Evolutionary conservation across 2,329 filamentous ascomycete genomes (phyloP).

Genomic region (Claviceps maximensis): DNA sequence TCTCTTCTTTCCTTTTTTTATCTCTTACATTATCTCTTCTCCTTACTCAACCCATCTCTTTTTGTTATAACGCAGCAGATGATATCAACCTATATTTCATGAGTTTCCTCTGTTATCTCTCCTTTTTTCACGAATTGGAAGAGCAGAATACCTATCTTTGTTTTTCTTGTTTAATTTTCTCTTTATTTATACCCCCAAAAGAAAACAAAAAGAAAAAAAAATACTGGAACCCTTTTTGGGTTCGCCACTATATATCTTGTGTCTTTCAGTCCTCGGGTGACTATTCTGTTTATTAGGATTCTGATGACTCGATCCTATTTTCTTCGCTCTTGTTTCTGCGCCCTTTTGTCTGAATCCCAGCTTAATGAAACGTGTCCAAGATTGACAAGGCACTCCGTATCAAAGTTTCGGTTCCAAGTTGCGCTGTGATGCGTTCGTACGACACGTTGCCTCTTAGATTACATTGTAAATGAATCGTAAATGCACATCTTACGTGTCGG

Average conservation of each 20-base stretch:
- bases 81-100: conserved; percentile 1
- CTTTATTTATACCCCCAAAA: no score
- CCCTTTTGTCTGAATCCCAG: background rate
- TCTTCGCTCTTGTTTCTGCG: background rate
- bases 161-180: background rate
- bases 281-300: background rate
- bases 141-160: conserved; percentile 13
- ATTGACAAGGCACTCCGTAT: background rate
- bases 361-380: background rate
- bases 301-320: background rate
- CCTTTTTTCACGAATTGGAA: conserved; percentile 8
- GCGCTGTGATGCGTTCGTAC: background rate
- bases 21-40: background rate
- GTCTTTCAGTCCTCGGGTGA: conserved; percentile 1
- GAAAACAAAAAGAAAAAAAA: no score
- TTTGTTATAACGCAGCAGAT: background rate
- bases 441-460: no score
- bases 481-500: no score
- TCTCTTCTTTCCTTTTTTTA: background rate
- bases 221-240: background rate
- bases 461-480: no score
- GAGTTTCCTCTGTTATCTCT: conserved; percentile 6
- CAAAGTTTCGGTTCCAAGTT: background rate
- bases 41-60: background rate
- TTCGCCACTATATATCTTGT: background rate